Evolutionary conservation across 345 rosid genomes (phyloP).

Genomic region (Eutrema yunnanense): DNA sequence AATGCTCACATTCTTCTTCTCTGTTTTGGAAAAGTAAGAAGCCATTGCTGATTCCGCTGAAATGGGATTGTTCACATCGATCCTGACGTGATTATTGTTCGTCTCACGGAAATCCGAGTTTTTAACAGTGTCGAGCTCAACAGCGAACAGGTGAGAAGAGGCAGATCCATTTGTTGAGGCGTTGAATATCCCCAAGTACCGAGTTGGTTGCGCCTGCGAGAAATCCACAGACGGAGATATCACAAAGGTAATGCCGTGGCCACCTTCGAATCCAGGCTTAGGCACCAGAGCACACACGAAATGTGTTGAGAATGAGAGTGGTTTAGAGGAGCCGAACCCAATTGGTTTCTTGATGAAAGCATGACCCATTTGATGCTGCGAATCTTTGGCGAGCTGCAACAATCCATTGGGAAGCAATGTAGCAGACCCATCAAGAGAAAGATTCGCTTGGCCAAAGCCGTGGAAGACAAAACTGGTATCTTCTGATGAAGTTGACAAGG

Average conservation of each 20-base stretch:
- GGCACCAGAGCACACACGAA: slow-evolving; percentile 40
- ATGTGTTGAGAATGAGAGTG: slow-evolving; percentile 34
- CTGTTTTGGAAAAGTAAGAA: slow-evolving; percentile 29
- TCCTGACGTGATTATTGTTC: slow-evolving; percentile 51
- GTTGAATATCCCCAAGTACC: slow-evolving; percentile 50
- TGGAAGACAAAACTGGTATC: slow-evolving; percentile 13
- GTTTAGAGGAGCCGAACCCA: slow-evolving; percentile 27
- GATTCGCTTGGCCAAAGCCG: slow-evolving; percentile 14
- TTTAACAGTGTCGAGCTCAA: slow-evolving; percentile 49
- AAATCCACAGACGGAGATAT: slow-evolving; percentile 31
- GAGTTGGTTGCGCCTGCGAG: neutral
- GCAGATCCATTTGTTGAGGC: slow-evolving; percentile 11
- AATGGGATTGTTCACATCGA: slow-evolving; percentile 41
- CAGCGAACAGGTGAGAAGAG: slow-evolving; percentile 41
- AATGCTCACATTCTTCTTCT: slow-evolving; percentile 22
- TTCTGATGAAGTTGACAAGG: slow-evolving; percentile 13
- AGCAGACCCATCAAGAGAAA: slow-evolving; percentile 19
- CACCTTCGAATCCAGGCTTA: slow-evolving; percentile 12
- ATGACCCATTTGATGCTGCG: slow-evolving; percentile 51
- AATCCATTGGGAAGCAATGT: slow-evolving; percentile 39
- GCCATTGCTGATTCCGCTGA: slow-evolving; percentile 35
- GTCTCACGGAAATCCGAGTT: slow-evolving; percentile 39
- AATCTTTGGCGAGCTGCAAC: slow-evolving; percentile 44
- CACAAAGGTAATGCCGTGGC: slow-evolving; percentile 41
- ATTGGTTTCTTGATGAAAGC: slow-evolving; percentile 57